These are phyloP conservation scores for Brettanomyces nanus DNA, from an alignment of 805 yeast species.

Conservation along the genomic window DNA sequence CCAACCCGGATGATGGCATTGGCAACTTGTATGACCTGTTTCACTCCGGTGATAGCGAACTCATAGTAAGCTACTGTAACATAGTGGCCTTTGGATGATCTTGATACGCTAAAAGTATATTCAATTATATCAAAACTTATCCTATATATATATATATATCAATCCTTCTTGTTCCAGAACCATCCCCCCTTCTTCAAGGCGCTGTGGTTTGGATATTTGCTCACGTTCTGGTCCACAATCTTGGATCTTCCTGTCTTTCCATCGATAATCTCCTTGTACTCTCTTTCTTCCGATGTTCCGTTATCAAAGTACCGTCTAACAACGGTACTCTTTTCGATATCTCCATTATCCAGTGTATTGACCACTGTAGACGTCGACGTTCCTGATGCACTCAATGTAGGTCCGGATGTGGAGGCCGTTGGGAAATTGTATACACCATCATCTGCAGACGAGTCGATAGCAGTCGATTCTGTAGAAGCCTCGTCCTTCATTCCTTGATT, in stretches of 20 bases:
- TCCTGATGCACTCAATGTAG: conserved; percentile 21
- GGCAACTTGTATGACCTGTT: conserved; percentile 30
- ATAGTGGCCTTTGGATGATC: conserved; percentile 39
- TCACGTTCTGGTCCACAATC: conserved; percentile 16
- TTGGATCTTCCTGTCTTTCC: conserved; percentile 26
- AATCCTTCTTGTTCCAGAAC: conserved; percentile 21
- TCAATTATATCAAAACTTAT: neutral
- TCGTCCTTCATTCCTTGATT: conserved; percentile 1
- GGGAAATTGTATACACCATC: neutral
- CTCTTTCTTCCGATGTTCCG: conserved; percentile 33
- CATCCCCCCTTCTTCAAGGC: conserved; percentile 18
- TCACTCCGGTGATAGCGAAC: conserved; percentile 27
- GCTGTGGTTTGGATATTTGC: conserved; percentile 4
- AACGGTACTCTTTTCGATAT: conserved; percentile 31
- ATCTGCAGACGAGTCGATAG: neutral
- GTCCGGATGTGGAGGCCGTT: neutral
- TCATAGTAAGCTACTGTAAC: conserved; percentile 38
- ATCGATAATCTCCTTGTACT: conserved; percentile 30
- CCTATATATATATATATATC: neutral
- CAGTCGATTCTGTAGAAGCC: neutral
- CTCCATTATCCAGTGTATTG: conserved; percentile 34
- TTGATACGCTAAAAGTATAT: neutral
- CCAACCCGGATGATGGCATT: conserved; percentile 35
- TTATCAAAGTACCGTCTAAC: conserved; percentile 32
- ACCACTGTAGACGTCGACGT: conserved; percentile 29